These are phyloP conservation scores for Cichorium intybus DNA, from an alignment of 140 eudicot genomes.

Conservation along the genomic window DNA sequence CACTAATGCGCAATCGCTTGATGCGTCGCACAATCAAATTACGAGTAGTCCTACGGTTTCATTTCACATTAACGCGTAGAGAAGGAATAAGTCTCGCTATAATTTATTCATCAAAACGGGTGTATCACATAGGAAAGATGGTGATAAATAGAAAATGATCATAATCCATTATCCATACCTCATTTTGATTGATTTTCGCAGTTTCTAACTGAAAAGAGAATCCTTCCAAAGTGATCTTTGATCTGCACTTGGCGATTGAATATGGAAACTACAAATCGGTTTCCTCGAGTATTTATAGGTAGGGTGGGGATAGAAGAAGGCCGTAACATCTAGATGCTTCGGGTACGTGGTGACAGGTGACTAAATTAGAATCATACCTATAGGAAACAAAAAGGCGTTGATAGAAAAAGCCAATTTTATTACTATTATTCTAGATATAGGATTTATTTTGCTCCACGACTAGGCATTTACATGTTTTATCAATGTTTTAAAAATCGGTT, in stretches of 20 bases:
- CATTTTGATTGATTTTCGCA: neutral
- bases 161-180: neutral
- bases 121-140: neutral
- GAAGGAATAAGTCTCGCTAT: neutral
- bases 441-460: no score
- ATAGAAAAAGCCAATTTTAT: no score
- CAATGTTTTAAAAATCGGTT: no score
- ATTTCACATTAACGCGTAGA: neutral
- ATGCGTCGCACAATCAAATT: neutral
- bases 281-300: neutral
- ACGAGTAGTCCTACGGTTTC: neutral
- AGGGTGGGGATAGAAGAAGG: conserved; percentile 3
- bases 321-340: conserved; percentile 26
- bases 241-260: neutral
- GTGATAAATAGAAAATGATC: neutral
- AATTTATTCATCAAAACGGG: neutral
- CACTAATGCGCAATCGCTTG: neutral
- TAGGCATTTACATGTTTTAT: no score
- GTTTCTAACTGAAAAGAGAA: neutral
- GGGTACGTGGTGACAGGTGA: no score
- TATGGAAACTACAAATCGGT: neutral
- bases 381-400: no score
- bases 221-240: neutral
- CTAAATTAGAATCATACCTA: no score
- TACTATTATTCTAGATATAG: no score